Evolutionary conservation across 2,329 filamentous ascomycete species (phyloP).

Genomic region (Xenoacremonium recifei): DNA sequence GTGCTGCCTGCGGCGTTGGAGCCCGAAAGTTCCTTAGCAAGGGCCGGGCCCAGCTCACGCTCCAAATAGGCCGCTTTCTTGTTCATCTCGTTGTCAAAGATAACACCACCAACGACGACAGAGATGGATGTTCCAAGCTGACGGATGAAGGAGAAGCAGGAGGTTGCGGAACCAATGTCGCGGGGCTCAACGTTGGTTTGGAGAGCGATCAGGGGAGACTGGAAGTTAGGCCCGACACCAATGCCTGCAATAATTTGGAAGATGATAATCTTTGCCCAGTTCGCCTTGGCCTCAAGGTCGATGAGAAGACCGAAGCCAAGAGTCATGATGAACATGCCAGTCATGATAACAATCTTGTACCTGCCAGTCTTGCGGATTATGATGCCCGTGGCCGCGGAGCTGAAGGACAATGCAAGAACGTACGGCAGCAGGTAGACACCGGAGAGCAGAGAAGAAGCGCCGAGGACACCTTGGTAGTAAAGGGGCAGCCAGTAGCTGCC

Average conservation of each 20-base stretch:
- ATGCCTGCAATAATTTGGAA: slow-evolving; percentile 64
- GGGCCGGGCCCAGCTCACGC: slow-evolving; percentile 46
- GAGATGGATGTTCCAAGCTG: slow-evolving; percentile 67
- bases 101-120: slow-evolving; percentile 72
- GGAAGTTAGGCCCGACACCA: slow-evolving; percentile 68
- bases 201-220: slow-evolving; percentile 65
- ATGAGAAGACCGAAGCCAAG: slow-evolving; percentile 66
- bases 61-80: slow-evolving; percentile 48
- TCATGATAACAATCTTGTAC: slow-evolving; percentile 60
- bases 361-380: slow-evolving; percentile 63
- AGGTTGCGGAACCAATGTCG: slow-evolving; percentile 68
- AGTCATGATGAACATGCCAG: slow-evolving; percentile 57
- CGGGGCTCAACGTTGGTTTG: slow-evolving; percentile 60
- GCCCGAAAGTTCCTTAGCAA: slow-evolving; percentile 55
- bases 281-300: slow-evolving; percentile 54
- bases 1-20: slow-evolving; percentile 60
- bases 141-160: slow-evolving; percentile 65
- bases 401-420: slow-evolving; percentile 64
- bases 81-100: slow-evolving; percentile 75
- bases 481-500: slow-evolving; percentile 78
- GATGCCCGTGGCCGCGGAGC: slow-evolving; percentile 57
- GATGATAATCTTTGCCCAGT: slow-evolving; percentile 56
- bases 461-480: slow-evolving; percentile 77
- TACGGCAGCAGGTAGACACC: slow-evolving; percentile 74
- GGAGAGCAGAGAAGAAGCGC: slow-evolving; percentile 65